A percentile compares a stretch with the other conserved stretches of the same genome.
These are phyloP conservation scores for Capronia coronata DNA, from an alignment of 2,329 filamentous ascomycete species.

Conservation along the genomic window DNA sequence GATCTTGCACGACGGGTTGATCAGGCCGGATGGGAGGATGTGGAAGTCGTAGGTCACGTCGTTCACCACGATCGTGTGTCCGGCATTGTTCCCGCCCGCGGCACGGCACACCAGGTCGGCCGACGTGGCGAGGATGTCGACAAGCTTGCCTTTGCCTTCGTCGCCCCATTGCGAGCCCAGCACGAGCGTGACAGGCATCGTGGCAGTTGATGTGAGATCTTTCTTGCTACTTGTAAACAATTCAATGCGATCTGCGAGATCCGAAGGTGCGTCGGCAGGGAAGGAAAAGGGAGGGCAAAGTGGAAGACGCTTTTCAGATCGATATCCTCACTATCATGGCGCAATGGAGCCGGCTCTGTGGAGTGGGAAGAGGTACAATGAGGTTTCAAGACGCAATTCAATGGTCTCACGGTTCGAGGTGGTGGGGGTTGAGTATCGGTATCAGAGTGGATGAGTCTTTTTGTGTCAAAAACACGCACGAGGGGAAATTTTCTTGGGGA, in stretches of 20 bases:
- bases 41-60: constrained; percentile 45
- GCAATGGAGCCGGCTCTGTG: background rate
- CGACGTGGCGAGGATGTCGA: constrained; percentile 42
- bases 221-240: background rate
- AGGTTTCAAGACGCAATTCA: background rate
- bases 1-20: constrained; percentile 39
- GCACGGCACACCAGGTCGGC: constrained; percentile 42
- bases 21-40: constrained; percentile 42
- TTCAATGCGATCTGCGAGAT: constrained; percentile 4
- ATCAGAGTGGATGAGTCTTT: background rate
- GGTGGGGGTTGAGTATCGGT: background rate
- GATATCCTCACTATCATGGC: background rate
- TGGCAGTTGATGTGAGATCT: background rate
- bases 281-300: background rate
- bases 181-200: constrained; percentile 39
- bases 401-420: background rate
- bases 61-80: constrained; percentile 45
- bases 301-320: background rate
- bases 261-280: background rate
- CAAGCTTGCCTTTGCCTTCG: constrained; percentile 47
- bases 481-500: constrained; percentile 3
- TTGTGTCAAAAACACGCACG: background rate
- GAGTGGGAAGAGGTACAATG: background rate
- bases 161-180: constrained; percentile 45
- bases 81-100: constrained; percentile 45